Conservation (phyloP, 257 asterid genomes). For the Nicotiana undulata region DNA sequence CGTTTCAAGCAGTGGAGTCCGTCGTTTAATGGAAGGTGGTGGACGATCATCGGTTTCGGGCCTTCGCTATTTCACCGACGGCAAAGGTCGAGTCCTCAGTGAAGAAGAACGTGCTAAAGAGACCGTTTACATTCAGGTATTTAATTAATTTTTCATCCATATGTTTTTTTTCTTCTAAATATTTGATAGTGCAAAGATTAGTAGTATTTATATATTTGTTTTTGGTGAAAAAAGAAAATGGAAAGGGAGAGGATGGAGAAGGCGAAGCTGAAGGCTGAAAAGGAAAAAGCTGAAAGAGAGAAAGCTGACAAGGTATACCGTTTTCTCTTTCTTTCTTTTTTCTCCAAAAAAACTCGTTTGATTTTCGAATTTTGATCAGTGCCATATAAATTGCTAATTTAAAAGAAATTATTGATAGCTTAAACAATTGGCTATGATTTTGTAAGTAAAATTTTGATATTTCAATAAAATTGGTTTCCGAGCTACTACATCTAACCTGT, state of each 20-base stretch:
- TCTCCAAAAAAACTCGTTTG: background rate
- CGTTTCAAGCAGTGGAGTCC: slow-evolving; percentile 22
- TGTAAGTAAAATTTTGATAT: too few species aligned
- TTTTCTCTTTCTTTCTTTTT: background rate
- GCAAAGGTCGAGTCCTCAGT: slow-evolving; percentile 57
- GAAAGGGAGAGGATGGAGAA: slow-evolving; percentile 79
- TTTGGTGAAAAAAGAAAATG: slow-evolving; percentile 47
- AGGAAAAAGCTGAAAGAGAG: slow-evolving; percentile 51
- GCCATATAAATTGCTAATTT: too few species aligned
- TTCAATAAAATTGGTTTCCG: too few species aligned
- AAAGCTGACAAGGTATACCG: slow-evolving; percentile 49
- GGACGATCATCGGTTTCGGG: slow-evolving; percentile 29
- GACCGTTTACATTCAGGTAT: slow-evolving; percentile 66
- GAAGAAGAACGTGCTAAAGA: slow-evolving; percentile 93
- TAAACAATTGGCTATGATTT: too few species aligned
- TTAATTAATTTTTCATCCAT: background rate
- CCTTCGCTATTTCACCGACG: slow-evolving; percentile 50
- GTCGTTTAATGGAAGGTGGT: slow-evolving; percentile 32
- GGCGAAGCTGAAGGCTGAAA: slow-evolving; percentile 52
- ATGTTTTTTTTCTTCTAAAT: background rate
- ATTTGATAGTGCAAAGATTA: background rate
- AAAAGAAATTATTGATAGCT: too few species aligned
- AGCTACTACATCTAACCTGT: too few species aligned
- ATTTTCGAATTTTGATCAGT: too few species aligned
- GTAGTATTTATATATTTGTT: background rate